phyloP scores from a whole-genome alignment of 345 rosid genomes.

The Dimocarpus longan region DNA sequence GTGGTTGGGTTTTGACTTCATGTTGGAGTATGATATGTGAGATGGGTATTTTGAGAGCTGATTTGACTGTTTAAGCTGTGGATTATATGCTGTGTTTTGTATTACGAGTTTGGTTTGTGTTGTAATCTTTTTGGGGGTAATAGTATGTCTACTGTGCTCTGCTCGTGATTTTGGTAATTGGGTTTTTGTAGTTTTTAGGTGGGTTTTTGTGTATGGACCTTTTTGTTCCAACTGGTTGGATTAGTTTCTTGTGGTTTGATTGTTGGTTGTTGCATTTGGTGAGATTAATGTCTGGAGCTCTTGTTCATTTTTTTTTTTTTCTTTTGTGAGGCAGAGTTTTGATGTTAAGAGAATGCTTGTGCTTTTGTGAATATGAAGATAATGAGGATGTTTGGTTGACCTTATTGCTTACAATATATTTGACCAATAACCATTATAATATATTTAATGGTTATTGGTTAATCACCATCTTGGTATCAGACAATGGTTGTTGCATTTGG shows the following conservation, averaged over 20 bases:
- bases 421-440: no score
- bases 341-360: no score
- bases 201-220: no score
- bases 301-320: not conserved
- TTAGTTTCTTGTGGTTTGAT: conserved; percentile 6
- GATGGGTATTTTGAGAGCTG: not conserved
- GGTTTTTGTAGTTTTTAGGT: no score
- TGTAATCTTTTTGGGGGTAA: not conserved
- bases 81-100: not conserved
- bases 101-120: not conserved
- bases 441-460: no score
- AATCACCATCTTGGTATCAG: not conserved
- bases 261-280: not conserved
- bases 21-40: conserved; percentile 5
- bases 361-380: not conserved
- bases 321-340: not conserved
- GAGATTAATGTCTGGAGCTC: not conserved
- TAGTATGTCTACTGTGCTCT: not conserved
- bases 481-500: not conserved
- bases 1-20: conserved; percentile 9
- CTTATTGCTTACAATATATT: no score
- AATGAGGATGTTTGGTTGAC: no score
- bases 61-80: conserved; percentile 3
- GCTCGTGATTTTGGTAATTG: not conserved
- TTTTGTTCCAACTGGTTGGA: not conserved